Evolutionary conservation across 169 alveolate species (phyloP).

Genomic region (Eimeria falciformis): DNA sequence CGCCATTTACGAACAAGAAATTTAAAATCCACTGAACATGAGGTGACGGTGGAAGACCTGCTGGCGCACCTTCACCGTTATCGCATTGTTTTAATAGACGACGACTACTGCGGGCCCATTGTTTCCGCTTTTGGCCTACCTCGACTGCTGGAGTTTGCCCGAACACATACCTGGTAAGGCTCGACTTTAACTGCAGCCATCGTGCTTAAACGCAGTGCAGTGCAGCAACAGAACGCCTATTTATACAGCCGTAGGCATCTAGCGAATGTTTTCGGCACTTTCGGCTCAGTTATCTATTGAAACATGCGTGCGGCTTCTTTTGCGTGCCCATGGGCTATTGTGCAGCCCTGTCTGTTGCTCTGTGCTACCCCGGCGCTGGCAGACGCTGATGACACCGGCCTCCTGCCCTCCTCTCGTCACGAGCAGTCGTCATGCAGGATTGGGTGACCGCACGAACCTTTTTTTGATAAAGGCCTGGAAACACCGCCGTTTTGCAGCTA

Average conservation of each 20-base stretch:
- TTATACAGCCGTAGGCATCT: too few relatives aligned
- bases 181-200: too few relatives aligned
- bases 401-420: conserved; percentile 43
- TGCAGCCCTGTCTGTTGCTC: conserved; percentile 63
- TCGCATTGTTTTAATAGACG: conserved; percentile 53
- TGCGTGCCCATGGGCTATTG: background rate
- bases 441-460: background rate
- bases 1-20: background rate
- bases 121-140: conserved; percentile 62
- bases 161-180: conserved; percentile 52
- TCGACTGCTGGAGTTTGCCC: conserved; percentile 20
- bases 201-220: too few relatives aligned
- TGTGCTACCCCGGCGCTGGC: conserved; percentile 68
- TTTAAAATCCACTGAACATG: background rate
- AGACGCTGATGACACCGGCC: conserved; percentile 44
- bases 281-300: background rate
- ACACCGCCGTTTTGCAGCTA: conserved; percentile 9
- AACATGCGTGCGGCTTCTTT: background rate
- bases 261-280: background rate
- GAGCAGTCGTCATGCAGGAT: background rate
- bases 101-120: conserved; percentile 60
- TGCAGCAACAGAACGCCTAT: too few relatives aligned
- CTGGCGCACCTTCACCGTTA: conserved; percentile 40
- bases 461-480: too few relatives aligned
- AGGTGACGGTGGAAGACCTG: background rate